phyloP scores from a whole-genome alignment of 106 monocot genomes.

The Gastrodia elata region DNA sequence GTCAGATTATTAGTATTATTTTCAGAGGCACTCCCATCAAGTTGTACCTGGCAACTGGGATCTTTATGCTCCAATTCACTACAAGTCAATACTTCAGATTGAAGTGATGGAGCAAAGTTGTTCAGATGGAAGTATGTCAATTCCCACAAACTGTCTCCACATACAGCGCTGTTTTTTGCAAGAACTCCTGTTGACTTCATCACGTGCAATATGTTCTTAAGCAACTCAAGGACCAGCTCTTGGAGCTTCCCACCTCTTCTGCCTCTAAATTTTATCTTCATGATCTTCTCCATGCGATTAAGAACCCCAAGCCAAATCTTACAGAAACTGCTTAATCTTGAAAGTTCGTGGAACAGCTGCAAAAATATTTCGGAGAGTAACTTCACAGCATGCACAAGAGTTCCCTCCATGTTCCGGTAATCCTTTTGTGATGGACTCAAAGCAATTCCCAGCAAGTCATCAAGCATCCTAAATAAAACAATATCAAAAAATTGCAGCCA shows the following conservation, averaged over 20 bases:
- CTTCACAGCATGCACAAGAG: slow-evolving; percentile 39
- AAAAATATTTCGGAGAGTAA: slow-evolving; percentile 39
- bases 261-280: slow-evolving; percentile 43
- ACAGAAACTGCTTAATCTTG: slow-evolving; percentile 23
- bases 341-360: slow-evolving; percentile 30
- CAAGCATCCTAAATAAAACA: slow-evolving; percentile 35
- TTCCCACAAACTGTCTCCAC: slow-evolving; percentile 45
- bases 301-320: slow-evolving; percentile 51
- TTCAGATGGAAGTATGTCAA: slow-evolving; percentile 40
- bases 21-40: slow-evolving; percentile 3
- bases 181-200: slow-evolving; percentile 44
- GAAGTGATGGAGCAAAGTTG: slow-evolving; percentile 40
- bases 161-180: slow-evolving; percentile 33
- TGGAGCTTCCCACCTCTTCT: slow-evolving; percentile 49
- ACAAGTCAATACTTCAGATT: slow-evolving; percentile 34
- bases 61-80: slow-evolving; percentile 23
- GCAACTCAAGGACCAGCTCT: slow-evolving; percentile 46
- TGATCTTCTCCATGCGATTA: slow-evolving; percentile 43
- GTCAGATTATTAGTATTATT: background rate
- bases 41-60: background rate
- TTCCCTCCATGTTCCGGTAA: slow-evolving; percentile 44
- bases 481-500: slow-evolving; percentile 43
- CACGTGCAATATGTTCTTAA: slow-evolving; percentile 50
- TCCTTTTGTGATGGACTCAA: slow-evolving; percentile 47
- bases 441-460: slow-evolving; percentile 37